phyloP scores from a whole-genome alignment of 257 asterid species.

The Fraxinus americana region DNA sequence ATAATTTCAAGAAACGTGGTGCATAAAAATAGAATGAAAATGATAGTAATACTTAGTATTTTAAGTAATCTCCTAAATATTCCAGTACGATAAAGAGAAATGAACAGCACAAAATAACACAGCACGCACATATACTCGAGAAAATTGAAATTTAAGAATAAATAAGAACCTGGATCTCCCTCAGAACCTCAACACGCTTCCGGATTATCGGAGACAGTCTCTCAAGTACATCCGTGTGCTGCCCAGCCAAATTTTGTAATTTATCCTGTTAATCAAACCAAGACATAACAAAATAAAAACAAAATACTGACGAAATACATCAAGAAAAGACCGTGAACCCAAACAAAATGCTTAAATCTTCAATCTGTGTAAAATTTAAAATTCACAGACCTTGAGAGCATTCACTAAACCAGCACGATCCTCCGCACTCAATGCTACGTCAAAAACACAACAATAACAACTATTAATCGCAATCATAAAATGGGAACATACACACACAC shows the following conservation, averaged over 20 bases:
- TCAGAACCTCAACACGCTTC: constrained; percentile 70
- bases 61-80: background rate
- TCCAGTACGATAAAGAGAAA: background rate
- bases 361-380: background rate
- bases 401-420: constrained; percentile 77
- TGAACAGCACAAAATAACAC: background rate
- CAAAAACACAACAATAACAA: background rate
- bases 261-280: constrained; percentile 46
- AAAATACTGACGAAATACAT: background rate
- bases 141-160: background rate
- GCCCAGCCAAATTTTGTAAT: constrained; percentile 71
- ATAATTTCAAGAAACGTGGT: background rate
- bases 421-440: constrained; percentile 76
- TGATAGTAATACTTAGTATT: background rate
- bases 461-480: constrained; percentile 1
- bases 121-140: background rate
- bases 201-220: constrained; percentile 65
- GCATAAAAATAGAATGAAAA: background rate
- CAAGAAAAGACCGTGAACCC: background rate
- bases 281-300: background rate
- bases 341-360: background rate
- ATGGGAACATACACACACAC: background rate
- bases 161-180: constrained; percentile 63
- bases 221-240: constrained; percentile 56
- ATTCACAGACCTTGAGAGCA: constrained; percentile 64